phyloP scores from a whole-genome alignment of 495 filamentous ascomycete species.

The Pyrenula aspistea region DNA sequence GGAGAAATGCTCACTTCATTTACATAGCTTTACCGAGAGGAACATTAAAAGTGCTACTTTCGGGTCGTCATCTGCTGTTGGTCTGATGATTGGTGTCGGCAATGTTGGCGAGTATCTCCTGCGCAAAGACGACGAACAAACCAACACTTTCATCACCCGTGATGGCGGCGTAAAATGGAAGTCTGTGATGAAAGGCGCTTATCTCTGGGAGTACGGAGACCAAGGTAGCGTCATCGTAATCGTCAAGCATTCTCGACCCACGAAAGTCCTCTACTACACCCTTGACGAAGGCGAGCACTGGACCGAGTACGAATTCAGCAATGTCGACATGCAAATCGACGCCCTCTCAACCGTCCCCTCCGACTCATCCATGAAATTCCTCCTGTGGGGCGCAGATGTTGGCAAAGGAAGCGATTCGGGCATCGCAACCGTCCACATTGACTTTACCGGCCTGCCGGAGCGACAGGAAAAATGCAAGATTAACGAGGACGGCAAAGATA shows the following conservation, averaged over 20 bases:
- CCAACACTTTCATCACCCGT: slow-evolving; percentile 74
- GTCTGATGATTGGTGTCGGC: slow-evolving; percentile 81
- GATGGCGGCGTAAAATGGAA: slow-evolving; percentile 89
- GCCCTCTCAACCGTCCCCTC: slow-evolving; percentile 82
- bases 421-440: slow-evolving; percentile 62
- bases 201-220: slow-evolving; percentile 90
- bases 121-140: slow-evolving; percentile 39
- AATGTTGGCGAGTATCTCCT: slow-evolving; percentile 64
- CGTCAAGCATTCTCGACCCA: slow-evolving; percentile 48
- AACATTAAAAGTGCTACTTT: slow-evolving; percentile 66
- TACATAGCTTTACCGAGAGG: slow-evolving; percentile 92
- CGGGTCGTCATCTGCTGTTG: slow-evolving; percentile 78
- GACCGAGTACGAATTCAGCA: slow-evolving; percentile 59
- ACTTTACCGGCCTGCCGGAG: slow-evolving; percentile 71
- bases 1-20: slow-evolving; percentile 69
- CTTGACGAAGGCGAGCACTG: slow-evolving; percentile 69
- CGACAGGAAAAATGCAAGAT: slow-evolving; percentile 47
- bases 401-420: slow-evolving; percentile 29
- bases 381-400: slow-evolving; percentile 65
- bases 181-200: slow-evolving; percentile 68
- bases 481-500: slow-evolving; percentile 49
- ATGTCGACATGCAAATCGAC: slow-evolving; percentile 51
- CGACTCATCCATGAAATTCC: slow-evolving; percentile 77
- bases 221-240: slow-evolving; percentile 87
- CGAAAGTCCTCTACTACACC: slow-evolving; percentile 62